Evolutionary conservation across 345 rosid species (phyloP), one percentile per base, ranked within the genome.

Genomic region (Ceriops decandra): DNA sequence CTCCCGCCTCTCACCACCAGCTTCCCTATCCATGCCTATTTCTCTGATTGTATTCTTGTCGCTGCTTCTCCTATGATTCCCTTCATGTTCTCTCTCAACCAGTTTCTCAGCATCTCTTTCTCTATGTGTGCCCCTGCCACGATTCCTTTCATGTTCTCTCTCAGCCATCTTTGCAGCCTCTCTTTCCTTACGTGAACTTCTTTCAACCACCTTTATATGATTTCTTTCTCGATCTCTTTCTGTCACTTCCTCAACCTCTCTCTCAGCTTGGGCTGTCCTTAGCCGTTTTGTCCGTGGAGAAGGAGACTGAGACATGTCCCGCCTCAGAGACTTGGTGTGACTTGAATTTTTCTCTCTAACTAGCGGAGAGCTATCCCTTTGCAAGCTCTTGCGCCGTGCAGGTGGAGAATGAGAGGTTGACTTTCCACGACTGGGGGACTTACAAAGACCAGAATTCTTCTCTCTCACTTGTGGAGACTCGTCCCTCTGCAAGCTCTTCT

Each of bases 211-310:
- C 80, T 79, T 84, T 11, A 76, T 65, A 13, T 71, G 69, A 72
- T 57, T 72, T 78, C 73, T 76, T 56, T 83, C 90, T 33, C 59
- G 69, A 30, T 85, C 91, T 60, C 84, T 82, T 60, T 83, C 92
- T 35, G 62, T 63, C 26, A 68, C 79, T 75, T 79, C 81, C 69
- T 81, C 87, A 64, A 46, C 73, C 52, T 79, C 88, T 56, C 77
- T 82, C 63, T 84, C 96, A 42, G 72, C 80, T 71, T 80, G 82
- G 35, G 80, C 82, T 76, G 83, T 83, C 76, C 81, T 83, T 74
- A 91, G 46, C 56, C 89, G 83, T 77, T 84, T 88, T 2, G 90
- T 82, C 33, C 81, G 82, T 0, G 90, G 96, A 62, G 97, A 89
- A 68, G 92, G 95, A 68, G 96, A 93, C 60, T 74, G 76, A 19